Evolutionary conservation across 179 eudicot genomes (phyloP), one percentile per base, ranked within the genome.

Genomic region (Amaranthus tricolor): DNA sequence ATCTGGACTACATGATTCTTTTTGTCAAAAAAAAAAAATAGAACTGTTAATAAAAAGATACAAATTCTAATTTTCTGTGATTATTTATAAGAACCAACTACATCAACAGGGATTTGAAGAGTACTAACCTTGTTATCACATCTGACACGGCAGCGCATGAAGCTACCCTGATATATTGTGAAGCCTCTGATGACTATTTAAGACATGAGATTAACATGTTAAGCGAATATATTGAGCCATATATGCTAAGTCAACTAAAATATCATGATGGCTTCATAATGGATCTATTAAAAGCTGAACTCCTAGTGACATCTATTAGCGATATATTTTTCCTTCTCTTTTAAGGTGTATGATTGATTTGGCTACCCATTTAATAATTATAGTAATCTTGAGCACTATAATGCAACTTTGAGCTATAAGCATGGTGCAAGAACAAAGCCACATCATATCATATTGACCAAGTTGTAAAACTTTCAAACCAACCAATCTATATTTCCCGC

Each of bases 71-170:
- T 15, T 20, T 44, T 66, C 21, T 53, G 20, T 50, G 7, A 44
- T 16, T 11, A 50, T 45, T 44, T n/a, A 16, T 0, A 47, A n/a
- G 10, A 44, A 73, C 6, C 24, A 44, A 51, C 54, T 17, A n/a
- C 14, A 63, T 7, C 56, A 21, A 49, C 21, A 20, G 21, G n/a
- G 14, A 44, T 43, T 21, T 71, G 54, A 70, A 49, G 70, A 73
- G 78, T 20, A 40, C 83, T 73, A 70, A 95, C 99, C 99, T 95
- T 78, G 87, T 82, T 80, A 95, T 61, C 61, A 95, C 72, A 82
- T 95, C 99, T 54, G 99, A 93, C 49, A 91, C 61, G 45, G 97
- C 88, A 68, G 92, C 95, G 74, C 93, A 95, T 54, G 95, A 84
- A 80, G 96, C 93, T 68, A 89, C 86, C 86, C 83, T 95, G 76